Conservation (phyloP, 169 alveolate species). For the Plasmodium malariae region DNA sequence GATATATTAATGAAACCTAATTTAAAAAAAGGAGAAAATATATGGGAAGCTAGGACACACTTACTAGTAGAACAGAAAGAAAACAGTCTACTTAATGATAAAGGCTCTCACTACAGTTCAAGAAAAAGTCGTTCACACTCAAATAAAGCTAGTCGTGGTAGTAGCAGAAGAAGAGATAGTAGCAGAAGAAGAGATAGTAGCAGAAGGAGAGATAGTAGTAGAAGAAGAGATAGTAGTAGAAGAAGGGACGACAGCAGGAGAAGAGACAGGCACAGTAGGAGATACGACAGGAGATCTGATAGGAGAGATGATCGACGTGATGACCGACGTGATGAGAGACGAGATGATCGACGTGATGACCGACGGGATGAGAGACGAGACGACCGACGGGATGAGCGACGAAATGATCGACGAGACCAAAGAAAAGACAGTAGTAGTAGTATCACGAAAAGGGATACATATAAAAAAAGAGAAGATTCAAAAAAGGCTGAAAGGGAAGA, state of each 20-base stretch:
- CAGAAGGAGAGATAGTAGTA: constrained; percentile 15
- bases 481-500: constrained; percentile 23
- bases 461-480: neutral
- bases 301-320: neutral
- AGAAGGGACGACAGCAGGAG: constrained; percentile 29
- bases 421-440: neutral
- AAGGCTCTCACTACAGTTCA: constrained; percentile 25
- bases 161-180: constrained; percentile 46
- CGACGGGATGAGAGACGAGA: constrained; percentile 28
- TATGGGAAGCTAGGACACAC: constrained; percentile 75
- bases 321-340: neutral
- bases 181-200: constrained; percentile 27
- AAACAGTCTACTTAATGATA: constrained; percentile 27
- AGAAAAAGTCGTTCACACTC: constrained; percentile 55
- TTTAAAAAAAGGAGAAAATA: constrained; percentile 75
- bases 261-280: constrained; percentile 18
- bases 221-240: constrained; percentile 6
- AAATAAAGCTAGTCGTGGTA: constrained; percentile 31
- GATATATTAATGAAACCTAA: constrained; percentile 55
- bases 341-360: constrained; percentile 4
- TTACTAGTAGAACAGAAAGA: constrained; percentile 54
- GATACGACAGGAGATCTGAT: constrained; percentile 27
- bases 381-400: constrained; percentile 20
- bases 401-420: constrained; percentile 17
- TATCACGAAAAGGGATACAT: neutral